phyloP scores from a whole-genome alignment of 1,139 yeast genomes.

The Debaryomyces robertsiae region DNA sequence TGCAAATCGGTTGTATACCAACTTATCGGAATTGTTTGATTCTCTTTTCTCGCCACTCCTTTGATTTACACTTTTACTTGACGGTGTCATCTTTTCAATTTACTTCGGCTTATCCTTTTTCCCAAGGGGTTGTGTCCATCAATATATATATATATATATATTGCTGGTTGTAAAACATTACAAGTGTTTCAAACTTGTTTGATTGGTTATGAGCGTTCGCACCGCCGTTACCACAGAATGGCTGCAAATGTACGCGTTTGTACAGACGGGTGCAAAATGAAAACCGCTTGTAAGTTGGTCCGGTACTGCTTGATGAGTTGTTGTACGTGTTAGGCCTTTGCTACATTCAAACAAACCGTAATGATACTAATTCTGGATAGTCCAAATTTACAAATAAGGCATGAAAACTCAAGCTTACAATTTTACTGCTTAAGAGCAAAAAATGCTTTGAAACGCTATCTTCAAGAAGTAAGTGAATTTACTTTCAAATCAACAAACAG shows the following conservation, averaged over 20 bases:
- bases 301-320: no score
- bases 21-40: conserved; percentile 1
- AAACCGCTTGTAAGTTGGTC: no score
- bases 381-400: not conserved
- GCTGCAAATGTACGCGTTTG: conserved; percentile 11
- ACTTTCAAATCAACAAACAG: no score
- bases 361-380: no score
- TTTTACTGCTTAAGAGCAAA: conserved; percentile 13
- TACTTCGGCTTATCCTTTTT: not conserved
- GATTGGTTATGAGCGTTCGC: conserved; percentile 9
- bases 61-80: conserved; percentile 1
- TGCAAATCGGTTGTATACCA: conserved; percentile 10
- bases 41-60: not conserved
- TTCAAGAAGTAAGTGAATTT: conserved; percentile 8
- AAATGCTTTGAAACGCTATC: conserved; percentile 4
- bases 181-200: conserved; percentile 13
- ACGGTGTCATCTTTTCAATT: not conserved
- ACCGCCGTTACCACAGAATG: conserved; percentile 12
- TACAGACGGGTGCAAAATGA: not conserved
- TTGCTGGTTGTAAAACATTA: conserved; percentile 3
- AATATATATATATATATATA: conserved; percentile 2
- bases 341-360: no score
- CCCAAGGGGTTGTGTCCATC: not conserved
- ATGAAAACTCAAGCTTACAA: conserved; percentile 12
- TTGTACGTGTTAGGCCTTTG: no score